Base-by-base conservation (phyloP, 495 filamentous ascomycete species). In the Delitschia confertaspora region DNA sequence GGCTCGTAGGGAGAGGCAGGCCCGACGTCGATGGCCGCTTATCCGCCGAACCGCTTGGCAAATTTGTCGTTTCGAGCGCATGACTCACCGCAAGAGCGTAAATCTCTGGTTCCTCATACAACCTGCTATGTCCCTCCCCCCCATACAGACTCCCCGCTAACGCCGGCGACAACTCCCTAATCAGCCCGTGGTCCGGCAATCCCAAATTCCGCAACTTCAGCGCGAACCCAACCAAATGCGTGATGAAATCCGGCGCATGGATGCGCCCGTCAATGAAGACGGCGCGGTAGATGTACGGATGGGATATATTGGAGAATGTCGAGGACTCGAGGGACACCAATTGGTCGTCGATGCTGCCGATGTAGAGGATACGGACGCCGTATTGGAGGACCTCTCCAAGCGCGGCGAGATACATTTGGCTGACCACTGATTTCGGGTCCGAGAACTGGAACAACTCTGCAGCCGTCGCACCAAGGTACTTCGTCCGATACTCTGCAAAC, bases 261-360 rank as follows among this genome's bases (percentile, higher is more conserved):
- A 95, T 76, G 47, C 88, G 75, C 25, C 88, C 86, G 61, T 96
- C 89, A 35, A 98, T 85, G 58, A 96, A 98, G 4, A 89, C 89
- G 21, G 88, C 85, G 18, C 91, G 78, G 58, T 82, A 89, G 27
- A 98, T 88, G 53, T 94, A 88, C 3, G 91, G 91, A 59, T 98
- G 91, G 24, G 76, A 75, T 4, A 84, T 76, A 3, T 80, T 79
- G 1, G 85, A 75, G 54, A 93, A 93, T 2, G 86, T 78, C 0
- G 88, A 85, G 60, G 83, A 80, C 71, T 95, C 88, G 38, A 95
- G 61, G 10, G 87, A 89, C 21, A 98, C 88, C 9, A 98, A 69
- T 63, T 98, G 91, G 63, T 98, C 91, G 59, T 98, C 91, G 39
- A 96, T 91, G 59, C 87, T 93, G 24, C 89, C 89, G 50, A 91